Conservation (phyloP, 1,284 basidiomycete genomes). For the Fomitopsis pinicola region DNA sequence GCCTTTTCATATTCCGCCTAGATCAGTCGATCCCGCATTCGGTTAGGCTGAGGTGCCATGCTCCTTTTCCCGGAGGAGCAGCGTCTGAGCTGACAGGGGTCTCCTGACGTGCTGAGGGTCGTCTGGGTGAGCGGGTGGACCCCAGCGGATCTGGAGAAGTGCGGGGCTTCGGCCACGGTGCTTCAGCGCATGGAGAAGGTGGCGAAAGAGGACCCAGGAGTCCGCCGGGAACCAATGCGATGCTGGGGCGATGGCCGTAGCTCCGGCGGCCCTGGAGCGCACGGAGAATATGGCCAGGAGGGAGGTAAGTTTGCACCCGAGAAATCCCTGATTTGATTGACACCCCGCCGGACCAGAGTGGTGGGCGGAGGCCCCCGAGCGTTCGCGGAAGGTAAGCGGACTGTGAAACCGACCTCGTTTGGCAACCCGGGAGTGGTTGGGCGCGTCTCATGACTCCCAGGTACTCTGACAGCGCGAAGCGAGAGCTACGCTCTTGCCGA, state of each 20-base stretch:
- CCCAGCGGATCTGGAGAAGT: neutral
- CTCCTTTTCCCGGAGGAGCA: constrained; percentile 3
- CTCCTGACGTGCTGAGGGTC: constrained; percentile 6
- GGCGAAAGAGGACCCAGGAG: constrained; percentile 2
- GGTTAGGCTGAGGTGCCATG: constrained; percentile 24
- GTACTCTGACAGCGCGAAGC: neutral
- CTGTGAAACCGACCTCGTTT: neutral
- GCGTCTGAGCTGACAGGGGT: neutral
- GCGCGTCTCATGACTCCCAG: neutral
- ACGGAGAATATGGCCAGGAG: neutral
- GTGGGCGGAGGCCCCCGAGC: neutral
- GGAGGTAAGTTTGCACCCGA: neutral
- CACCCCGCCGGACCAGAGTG: neutral
- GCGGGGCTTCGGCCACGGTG: neutral
- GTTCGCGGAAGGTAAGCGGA: constrained; percentile 7
- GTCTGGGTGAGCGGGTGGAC: neutral
- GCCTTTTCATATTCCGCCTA: constrained; percentile 28
- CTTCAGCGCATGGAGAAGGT: constrained; percentile 1
- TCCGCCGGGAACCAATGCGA: neutral
- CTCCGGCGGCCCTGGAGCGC: constrained; percentile 1
- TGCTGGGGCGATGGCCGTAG: neutral
- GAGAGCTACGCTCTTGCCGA: neutral
- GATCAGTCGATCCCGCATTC: constrained; percentile 25
- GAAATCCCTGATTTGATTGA: neutral
- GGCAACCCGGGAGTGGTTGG: neutral